Percentiles rank a stretch among this genome's conserved stretches.
Conservation (phyloP, 805 yeast species). For the Yarrowia divulgata region DNA sequence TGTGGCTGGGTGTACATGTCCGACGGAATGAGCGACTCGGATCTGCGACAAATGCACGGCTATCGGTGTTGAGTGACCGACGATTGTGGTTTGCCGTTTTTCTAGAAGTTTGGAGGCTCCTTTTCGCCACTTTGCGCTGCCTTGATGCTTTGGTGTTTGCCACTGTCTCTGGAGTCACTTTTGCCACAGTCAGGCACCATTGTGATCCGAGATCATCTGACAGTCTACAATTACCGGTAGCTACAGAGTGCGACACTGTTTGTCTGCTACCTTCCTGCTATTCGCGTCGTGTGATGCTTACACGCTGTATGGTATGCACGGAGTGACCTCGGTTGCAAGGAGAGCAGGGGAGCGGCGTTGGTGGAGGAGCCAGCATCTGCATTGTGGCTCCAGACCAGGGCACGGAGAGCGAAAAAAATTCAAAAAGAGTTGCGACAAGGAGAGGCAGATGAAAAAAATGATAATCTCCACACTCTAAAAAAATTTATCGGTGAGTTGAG, state of each 20-base stretch:
- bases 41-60: constrained; percentile 32
- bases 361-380: constrained; percentile 13
- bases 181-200: constrained; percentile 19
- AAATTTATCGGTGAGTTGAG: background rate
- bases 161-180: background rate
- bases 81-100: background rate
- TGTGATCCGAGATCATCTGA: background rate
- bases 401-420: background rate
- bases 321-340: constrained; percentile 23
- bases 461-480: constrained; percentile 28
- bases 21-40: constrained; percentile 5
- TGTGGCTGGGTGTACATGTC: no score
- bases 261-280: no score
- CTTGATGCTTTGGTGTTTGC: background rate
- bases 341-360: constrained; percentile 11
- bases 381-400: background rate
- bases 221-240: background rate
- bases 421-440: background rate
- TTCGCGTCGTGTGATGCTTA: constrained; percentile 5
- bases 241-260: no score
- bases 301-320: constrained; percentile 6
- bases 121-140: no score
- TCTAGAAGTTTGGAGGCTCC: background rate
- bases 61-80: constrained; percentile 9
- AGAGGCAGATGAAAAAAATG: constrained; percentile 11